phyloP scores from a whole-genome alignment of 305 asterid species.

The Caryopteris hybrid region DNA sequence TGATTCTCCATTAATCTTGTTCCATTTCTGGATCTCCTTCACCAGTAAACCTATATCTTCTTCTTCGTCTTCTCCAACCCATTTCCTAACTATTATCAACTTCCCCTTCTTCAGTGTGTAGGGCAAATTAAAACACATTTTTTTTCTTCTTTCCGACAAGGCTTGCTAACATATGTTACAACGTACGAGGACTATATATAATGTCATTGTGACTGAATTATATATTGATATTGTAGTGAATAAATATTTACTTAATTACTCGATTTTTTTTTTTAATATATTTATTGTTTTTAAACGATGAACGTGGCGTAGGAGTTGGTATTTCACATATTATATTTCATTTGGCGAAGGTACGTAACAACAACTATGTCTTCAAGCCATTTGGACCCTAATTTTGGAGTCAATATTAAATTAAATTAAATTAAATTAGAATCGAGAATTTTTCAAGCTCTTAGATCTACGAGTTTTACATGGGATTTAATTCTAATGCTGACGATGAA shows the following conservation, averaged over 20 bases:
- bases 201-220: neutral
- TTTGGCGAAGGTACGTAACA: constrained; percentile 1
- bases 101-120: constrained; percentile 24
- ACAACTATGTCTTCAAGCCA: neutral
- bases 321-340: neutral
- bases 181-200: neutral
- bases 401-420: neutral
- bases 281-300: too few species aligned
- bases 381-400: constrained; percentile 29
- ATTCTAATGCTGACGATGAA: too few species aligned
- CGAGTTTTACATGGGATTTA: too few species aligned
- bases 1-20: constrained; percentile 1
- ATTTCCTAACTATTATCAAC: constrained; percentile 18
- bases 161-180: neutral
- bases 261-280: too few species aligned
- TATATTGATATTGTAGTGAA: too few species aligned
- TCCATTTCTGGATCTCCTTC: constrained; percentile 32
- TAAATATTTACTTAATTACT: too few species aligned
- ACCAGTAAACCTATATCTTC: constrained; percentile 31
- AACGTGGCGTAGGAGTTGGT: constrained; percentile 12
- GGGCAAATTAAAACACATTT: constrained; percentile 34
- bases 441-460: too few species aligned
- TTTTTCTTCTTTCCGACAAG: neutral
- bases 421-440: too few species aligned
- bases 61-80: constrained; percentile 22